A percentile compares a stretch with the other conserved stretches of the same genome.
Conservation (phyloP, 2,329 filamentous ascomycete species). For the Colletotrichum sp. region DNA sequence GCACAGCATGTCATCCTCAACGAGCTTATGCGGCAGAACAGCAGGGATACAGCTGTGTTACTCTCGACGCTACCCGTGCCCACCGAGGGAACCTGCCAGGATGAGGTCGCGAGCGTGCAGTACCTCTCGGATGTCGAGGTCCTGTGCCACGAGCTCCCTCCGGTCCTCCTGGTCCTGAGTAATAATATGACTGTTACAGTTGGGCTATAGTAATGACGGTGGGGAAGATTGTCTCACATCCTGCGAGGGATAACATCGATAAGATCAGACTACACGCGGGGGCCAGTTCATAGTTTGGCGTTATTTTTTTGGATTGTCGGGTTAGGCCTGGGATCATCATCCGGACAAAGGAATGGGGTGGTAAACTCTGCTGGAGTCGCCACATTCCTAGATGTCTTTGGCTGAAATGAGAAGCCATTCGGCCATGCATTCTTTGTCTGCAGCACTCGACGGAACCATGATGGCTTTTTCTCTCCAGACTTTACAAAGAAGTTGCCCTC, state of each 20-base stretch:
- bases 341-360: conserved; percentile 20
- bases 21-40: conserved; percentile 76
- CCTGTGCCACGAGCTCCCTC: conserved; percentile 77
- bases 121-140: conserved; percentile 83
- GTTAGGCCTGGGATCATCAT: conserved; percentile 9
- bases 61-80: conserved; percentile 87
- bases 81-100: conserved; percentile 74
- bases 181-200: conserved; percentile 92
- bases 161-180: conserved; percentile 79
- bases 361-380: conserved; percentile 13
- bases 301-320: neutral
- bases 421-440: conserved; percentile 19
- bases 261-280: conserved; percentile 13
- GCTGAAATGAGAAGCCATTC: conserved; percentile 19
- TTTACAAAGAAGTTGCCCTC: conserved; percentile 21
- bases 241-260: conserved; percentile 16
- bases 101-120: conserved; percentile 71
- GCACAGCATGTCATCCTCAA: conserved; percentile 89
- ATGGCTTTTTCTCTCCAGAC: conserved; percentile 8
- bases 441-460: conserved; percentile 1
- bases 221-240: neutral
- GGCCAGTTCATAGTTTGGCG: conserved; percentile 16
- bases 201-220: conserved; percentile 49
- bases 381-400: conserved; percentile 21
- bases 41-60: conserved; percentile 74